Base-by-base conservation (phyloP, 371 early-diverging fungal species). In the Mucor circinelloides region DNA sequence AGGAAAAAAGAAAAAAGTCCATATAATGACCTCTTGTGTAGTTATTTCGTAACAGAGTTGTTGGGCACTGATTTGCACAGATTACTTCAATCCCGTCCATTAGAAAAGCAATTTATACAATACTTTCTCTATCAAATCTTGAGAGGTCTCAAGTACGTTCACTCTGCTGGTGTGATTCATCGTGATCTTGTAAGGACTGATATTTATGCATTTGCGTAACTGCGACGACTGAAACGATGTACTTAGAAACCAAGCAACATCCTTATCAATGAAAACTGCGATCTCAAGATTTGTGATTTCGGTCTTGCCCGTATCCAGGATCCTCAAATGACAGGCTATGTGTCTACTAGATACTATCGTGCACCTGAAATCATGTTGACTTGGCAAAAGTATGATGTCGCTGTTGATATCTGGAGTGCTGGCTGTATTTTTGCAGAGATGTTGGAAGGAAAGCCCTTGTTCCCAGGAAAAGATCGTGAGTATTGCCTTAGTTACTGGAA, bases 211-310 rank as follows among this genome's bases (percentile, higher is more conserved):
- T 64, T 12, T n/a, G 13, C n/a, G n/a, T n/a, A n/a, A n/a, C n/a
- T n/a, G n/a, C n/a, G n/a, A n/a, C n/a, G n/a, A n/a, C n/a, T n/a
- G n/a, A n/a, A n/a, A n/a, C n/a, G n/a, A n/a, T n/a, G n/a, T n/a
- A n/a, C n/a, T n/a, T 76, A 87, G 93, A 97, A 97, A 91, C 98
- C 98, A n/a, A 91, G 92, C 79, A 97, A 97, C 77, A 94, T 97
- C 68, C 83, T 97, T 31, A 90, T 97, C 73, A 96, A 96, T 75
- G 95, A 95, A 76, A 95, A 97, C 83, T 96, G 97, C 75, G 97
- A 97, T 78, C 85, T 97, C 57, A 97, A 95, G 87, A 97, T 98
- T 74, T 98, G 98, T 80, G 98, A 98, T 78, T 97, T 98, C 79
- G 98, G 98, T 31, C 79, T 98, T 58, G 97, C 98, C 7, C 92